phyloP scores from a whole-genome alignment of 2,329 filamentous ascomycete species.

The Neofusicoccum parvum region DNA sequence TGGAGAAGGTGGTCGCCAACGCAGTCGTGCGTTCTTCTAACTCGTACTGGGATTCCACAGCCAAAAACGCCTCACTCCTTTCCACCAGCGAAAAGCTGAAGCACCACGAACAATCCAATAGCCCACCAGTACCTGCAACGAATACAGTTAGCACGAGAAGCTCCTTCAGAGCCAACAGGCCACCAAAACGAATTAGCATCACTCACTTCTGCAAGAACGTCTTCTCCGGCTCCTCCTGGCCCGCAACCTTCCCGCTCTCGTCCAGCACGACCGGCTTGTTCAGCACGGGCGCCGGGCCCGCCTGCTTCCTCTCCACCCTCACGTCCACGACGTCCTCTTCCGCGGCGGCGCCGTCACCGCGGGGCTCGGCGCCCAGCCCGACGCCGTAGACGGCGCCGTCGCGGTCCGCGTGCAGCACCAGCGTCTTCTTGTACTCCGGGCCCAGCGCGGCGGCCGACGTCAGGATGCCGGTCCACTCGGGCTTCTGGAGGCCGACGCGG shows the following conservation, averaged over 20 bases:
- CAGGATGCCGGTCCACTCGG: constrained; percentile 49
- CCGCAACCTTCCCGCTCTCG: constrained; percentile 55
- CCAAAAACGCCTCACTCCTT: constrained; percentile 25
- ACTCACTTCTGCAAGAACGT: constrained; percentile 55
- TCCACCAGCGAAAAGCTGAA: constrained; percentile 49
- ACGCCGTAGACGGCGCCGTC: constrained; percentile 49
- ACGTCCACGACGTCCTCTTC: constrained; percentile 43
- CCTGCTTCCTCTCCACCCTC: constrained; percentile 42
- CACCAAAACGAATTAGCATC: neutral
- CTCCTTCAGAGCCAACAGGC: too few species aligned
- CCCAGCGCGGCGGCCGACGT: constrained; percentile 48
- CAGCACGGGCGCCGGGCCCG: constrained; percentile 46
- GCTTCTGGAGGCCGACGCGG: constrained; percentile 45
- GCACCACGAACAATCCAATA: constrained; percentile 49
- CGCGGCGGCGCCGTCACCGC: constrained; percentile 19
- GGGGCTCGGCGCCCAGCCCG: constrained; percentile 43
- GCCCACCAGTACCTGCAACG: constrained; percentile 54
- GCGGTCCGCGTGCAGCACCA: constrained; percentile 47
- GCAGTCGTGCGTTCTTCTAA: neutral
- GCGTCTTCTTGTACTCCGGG: constrained; percentile 45
- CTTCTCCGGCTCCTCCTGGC: constrained; percentile 50
- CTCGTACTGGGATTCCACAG: neutral
- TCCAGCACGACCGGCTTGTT: constrained; percentile 60
- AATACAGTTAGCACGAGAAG: constrained; percentile 22
- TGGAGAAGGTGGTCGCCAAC: neutral